Percentiles rank a stretch among this genome's conserved stretches.
phyloP scores from a whole-genome alignment of 169 alveolate species.

The Plasmodium vivax region DNA sequence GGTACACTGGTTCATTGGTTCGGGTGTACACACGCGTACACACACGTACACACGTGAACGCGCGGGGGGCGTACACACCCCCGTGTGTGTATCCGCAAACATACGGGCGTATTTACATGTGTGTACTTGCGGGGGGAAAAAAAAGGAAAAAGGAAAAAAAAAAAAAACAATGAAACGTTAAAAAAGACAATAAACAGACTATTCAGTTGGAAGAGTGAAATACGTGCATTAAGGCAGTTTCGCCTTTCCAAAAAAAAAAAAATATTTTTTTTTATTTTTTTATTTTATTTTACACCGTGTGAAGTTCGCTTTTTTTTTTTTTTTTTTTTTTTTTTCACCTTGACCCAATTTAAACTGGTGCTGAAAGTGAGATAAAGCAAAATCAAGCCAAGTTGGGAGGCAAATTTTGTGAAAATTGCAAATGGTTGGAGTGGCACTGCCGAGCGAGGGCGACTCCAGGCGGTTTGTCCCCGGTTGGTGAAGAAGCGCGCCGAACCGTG shows the following conservation, averaged over 20 bases:
- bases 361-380: not conserved
- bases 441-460: not conserved
- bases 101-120: not conserved
- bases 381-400: not conserved
- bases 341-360: not conserved
- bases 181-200: not conserved
- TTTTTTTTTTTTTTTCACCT: not conserved
- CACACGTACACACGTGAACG: not conserved
- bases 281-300: not conserved
- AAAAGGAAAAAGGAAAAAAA: no score
- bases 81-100: not conserved
- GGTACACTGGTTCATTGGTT: not conserved
- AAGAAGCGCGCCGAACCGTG: not conserved
- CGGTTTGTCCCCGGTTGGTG: not conserved
- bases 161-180: not conserved
- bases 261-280: not conserved
- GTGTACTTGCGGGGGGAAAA: not conserved
- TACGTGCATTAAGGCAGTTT: constrained; percentile 14
- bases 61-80: not conserved
- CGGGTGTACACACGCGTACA: not conserved
- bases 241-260: not conserved
- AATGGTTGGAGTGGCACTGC: not conserved
- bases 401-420: not conserved
- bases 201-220: not conserved
- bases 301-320: not conserved